These are phyloP conservation scores for Botrytis sinoallii DNA, from an alignment of 2,329 filamentous ascomycete genomes.

Conservation along the genomic window DNA sequence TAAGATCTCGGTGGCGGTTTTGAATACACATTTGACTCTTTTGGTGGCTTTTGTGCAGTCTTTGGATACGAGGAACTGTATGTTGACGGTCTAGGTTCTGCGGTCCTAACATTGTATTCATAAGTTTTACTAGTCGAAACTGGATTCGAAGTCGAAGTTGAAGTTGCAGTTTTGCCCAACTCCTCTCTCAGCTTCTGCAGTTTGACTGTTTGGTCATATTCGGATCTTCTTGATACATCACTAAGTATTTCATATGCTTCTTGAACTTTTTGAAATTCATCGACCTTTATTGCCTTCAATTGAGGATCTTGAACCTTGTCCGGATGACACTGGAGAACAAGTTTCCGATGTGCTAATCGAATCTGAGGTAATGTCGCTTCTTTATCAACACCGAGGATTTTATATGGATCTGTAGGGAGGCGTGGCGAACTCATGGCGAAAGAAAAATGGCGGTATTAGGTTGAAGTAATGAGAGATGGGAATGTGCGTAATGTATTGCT, in stretches of 20 bases:
- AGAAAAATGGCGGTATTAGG: background rate
- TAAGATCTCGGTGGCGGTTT: slow-evolving; percentile 40
- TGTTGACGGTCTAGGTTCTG: slow-evolving; percentile 45
- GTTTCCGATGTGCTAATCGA: slow-evolving; percentile 76
- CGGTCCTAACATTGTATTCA: slow-evolving; percentile 48
- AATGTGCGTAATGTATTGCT: slow-evolving; percentile 5
- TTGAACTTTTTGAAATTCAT: slow-evolving; percentile 90
- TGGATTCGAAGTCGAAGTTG: slow-evolving; percentile 31
- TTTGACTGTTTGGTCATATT: slow-evolving; percentile 75
- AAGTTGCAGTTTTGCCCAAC: slow-evolving; percentile 28
- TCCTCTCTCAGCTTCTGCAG: slow-evolving; percentile 60
- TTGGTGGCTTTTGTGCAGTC: slow-evolving; percentile 19
- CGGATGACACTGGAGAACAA: slow-evolving; percentile 84
- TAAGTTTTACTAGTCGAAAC: slow-evolving; percentile 40
- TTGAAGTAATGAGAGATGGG: slow-evolving; percentile 3
- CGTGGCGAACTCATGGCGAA: slow-evolving; percentile 24
- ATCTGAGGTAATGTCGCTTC: slow-evolving; percentile 70
- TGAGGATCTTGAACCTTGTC: slow-evolving; percentile 74
- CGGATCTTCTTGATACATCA: slow-evolving; percentile 67
- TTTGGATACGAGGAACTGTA: slow-evolving; percentile 18
- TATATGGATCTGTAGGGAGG: slow-evolving; percentile 66
- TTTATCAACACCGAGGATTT: slow-evolving; percentile 67
- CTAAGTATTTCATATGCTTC: slow-evolving; percentile 88
- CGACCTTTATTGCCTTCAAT: slow-evolving; percentile 73
- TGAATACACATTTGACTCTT: slow-evolving; percentile 34